Percentiles rank a stretch among this genome's conserved stretches.
Conservation (phyloP, 108 stramenopile genomes). For the Schizochytrium sp. region DNA sequence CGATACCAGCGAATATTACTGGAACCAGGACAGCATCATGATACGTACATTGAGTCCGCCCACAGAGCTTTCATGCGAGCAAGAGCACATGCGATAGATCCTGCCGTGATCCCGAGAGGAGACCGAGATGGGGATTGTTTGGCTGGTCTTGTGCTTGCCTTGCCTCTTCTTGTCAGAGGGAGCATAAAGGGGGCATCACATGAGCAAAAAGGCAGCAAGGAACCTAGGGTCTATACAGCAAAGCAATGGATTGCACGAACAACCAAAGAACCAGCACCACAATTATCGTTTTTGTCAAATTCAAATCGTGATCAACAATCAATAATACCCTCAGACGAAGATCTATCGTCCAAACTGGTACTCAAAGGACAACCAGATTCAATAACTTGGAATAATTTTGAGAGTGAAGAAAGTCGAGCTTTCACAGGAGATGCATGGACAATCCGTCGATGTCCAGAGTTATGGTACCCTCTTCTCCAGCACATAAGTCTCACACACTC, state of each 20-base stretch:
- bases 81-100: not conserved
- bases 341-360: no score
- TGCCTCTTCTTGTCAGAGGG: not conserved
- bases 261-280: no score
- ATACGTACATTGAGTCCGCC: not conserved
- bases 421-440: conserved; percentile 5
- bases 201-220: no score
- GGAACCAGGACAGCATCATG: not conserved
- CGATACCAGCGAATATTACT: not conserved
- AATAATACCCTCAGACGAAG: no score
- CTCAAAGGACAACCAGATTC: no score
- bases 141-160: not conserved
- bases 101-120: not conserved
- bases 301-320: no score
- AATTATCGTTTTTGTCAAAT: no score
- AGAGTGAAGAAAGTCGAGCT: not conserved
- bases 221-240: no score
- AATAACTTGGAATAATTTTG: not conserved
- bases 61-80: not conserved
- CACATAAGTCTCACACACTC: not conserved
- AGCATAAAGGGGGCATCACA: no score
- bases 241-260: no score
- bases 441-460: not conserved
- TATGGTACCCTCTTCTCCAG: not conserved
- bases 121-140: not conserved